Evolutionary conservation across 805 yeast genomes (phyloP).

Genomic region (Saccharomycopsis javanensis): DNA sequence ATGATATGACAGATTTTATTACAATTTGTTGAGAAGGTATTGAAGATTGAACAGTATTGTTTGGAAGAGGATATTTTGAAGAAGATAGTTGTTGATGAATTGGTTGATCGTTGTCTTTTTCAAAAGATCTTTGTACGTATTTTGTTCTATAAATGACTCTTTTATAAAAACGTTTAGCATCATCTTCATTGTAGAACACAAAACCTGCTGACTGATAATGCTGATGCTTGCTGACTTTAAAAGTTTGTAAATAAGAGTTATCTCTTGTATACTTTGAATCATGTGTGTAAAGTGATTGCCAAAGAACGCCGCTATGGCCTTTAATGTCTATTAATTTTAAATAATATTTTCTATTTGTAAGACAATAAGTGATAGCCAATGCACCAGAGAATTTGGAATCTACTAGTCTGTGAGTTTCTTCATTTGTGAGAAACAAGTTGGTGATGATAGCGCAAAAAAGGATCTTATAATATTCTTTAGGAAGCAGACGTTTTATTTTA

Average conservation of each 20-base stretch:
- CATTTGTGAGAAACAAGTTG: not conserved
- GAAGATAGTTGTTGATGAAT: no score
- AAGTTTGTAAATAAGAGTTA: slow-evolving; percentile 1
- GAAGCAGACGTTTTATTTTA: slow-evolving; percentile 2
- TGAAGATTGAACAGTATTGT: no score
- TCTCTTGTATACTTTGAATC: slow-evolving; percentile 1
- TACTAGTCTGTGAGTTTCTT: not conserved
- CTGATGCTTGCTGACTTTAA: not conserved
- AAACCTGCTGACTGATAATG: not conserved
- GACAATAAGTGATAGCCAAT: not conserved
- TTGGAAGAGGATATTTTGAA: no score
- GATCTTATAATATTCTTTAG: slow-evolving; percentile 2
- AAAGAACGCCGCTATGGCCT: slow-evolving; percentile 4
- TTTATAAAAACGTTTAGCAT: slow-evolving; percentile 9
- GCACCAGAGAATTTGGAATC: not conserved
- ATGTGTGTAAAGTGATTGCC: not conserved
- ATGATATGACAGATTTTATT: no score
- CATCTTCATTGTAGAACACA: slow-evolving; percentile 7
- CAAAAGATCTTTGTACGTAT: not conserved
- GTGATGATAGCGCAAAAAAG: slow-evolving; percentile 1
- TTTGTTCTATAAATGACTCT: slow-evolving; percentile 6
- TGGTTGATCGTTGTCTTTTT: not conserved
- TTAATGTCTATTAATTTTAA: slow-evolving; percentile 4
- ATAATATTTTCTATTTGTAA: not conserved
- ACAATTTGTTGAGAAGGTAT: no score